Conservation (phyloP, 2,329 filamentous ascomycete species). For the Clarireedia sp. region DNA sequence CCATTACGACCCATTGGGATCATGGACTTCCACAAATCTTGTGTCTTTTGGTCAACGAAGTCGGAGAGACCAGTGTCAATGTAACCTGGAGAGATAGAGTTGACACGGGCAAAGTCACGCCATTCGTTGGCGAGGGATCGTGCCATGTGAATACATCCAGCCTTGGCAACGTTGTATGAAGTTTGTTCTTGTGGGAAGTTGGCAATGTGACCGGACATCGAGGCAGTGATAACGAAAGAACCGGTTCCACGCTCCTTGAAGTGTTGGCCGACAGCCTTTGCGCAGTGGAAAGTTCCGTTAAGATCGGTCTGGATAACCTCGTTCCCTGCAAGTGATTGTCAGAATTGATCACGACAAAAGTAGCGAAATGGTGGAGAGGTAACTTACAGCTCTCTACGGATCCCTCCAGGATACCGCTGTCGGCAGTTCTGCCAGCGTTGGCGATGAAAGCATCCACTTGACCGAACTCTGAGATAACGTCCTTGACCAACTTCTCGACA, state of each 20-base stretch:
- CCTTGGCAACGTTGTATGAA: slow-evolving; percentile 58
- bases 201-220: slow-evolving; percentile 48
- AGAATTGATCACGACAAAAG: neutral
- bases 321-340: slow-evolving; percentile 33
- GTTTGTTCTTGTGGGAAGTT: slow-evolving; percentile 58
- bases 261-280: slow-evolving; percentile 58
- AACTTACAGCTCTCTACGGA: slow-evolving; percentile 50
- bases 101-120: slow-evolving; percentile 61
- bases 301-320: slow-evolving; percentile 58
- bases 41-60: slow-evolving; percentile 51
- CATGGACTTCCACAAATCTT: slow-evolving; percentile 52
- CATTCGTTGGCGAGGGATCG: slow-evolving; percentile 60
- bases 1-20: slow-evolving; percentile 52
- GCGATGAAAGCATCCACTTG: slow-evolving; percentile 60
- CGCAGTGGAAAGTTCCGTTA: slow-evolving; percentile 58
- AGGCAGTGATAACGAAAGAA: slow-evolving; percentile 59
- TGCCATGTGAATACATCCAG: slow-evolving; percentile 57
- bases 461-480: slow-evolving; percentile 61
- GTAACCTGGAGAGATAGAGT: slow-evolving; percentile 60
- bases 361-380: neutral
- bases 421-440: slow-evolving; percentile 64
- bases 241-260: slow-evolving; percentile 59
- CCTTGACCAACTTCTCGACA: slow-evolving; percentile 45
- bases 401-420: slow-evolving; percentile 60
- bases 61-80: slow-evolving; percentile 58